Evolutionary conservation across 257 asterid species (phyloP), one percentile per base, ranked within the genome.

Genomic region (Nicotiana paniculata): DNA sequence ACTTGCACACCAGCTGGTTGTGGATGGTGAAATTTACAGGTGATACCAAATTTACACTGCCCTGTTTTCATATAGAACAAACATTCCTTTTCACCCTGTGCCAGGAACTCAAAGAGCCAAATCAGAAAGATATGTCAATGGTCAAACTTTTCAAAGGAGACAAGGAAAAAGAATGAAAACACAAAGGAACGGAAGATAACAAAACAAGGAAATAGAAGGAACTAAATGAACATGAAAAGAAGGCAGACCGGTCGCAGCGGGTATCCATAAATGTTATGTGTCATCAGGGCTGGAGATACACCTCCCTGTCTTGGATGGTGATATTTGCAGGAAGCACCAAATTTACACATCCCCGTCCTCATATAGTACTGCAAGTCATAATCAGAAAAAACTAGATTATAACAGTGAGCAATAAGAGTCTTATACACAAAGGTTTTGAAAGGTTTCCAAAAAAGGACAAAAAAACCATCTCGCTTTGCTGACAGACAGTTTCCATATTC

Each of bases 11-110:
- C 92, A 39, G 88, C 89, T 61, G 92, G 95, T 87, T 87, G 93
- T 63, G 97, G 95, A 74, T 93, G 97, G 88, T 93, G 91, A 86
- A 83, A 92, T 89, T 92, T 93, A 85, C 97, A 92, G 83, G 95
- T 90, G 76, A 85, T 79, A 1, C 97, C 97, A 75, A 90, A 93
- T 84, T 92, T 93, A 89, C 97, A 91, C 51, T 88, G 91, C 82
- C 94, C 97, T 9, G 94, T 93, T 88, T 89, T 93, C 43, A 84
- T 85, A 82, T 88, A 93, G 87, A 89, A 91, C 10, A 90, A 81
- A 84, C 97, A 93, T 84, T 93, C 97, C 75, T 88, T 88, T 91
- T 86, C 95, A 74, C 95, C 97, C 97, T 92, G 95, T 82, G 77
- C 83, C 46, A 46, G 26, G 82, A 81, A 81, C 70, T 28, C 54